These are phyloP conservation scores for Ceratobasidium sp. DNA, from an alignment of 1,284 basidiomycete genomes.

Conservation along the genomic window DNA sequence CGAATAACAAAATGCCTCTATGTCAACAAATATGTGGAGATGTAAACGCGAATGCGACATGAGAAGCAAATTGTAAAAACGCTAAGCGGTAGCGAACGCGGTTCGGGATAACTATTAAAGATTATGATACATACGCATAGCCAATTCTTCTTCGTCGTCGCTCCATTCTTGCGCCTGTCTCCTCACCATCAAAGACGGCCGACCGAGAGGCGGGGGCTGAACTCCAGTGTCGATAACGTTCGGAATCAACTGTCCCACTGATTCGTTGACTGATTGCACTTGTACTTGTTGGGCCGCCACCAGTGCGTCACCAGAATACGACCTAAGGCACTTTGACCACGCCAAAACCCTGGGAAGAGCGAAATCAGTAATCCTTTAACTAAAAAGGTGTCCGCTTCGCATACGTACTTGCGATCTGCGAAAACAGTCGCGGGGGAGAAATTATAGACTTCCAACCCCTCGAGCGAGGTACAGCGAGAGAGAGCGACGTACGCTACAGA, in stretches of 20 bases:
- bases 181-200: background rate
- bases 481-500: conserved; percentile 55
- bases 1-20: too few species aligned
- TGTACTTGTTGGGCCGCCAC: background rate
- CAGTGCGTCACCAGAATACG: background rate
- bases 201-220: background rate
- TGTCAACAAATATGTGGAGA: too few species aligned
- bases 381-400: background rate
- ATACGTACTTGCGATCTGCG: conserved; percentile 18
- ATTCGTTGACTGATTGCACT: too few species aligned
- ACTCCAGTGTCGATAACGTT: too few species aligned
- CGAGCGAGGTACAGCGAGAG: conserved; percentile 54
- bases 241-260: too few species aligned
- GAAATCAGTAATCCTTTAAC: background rate
- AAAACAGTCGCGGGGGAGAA: conserved; percentile 49
- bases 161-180: background rate
- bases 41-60: background rate
- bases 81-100: too few species aligned
- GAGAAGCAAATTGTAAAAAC: background rate
- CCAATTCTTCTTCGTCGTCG: conserved; percentile 12
- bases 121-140: conserved; percentile 22
- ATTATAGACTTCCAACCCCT: conserved; percentile 53
- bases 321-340: background rate
- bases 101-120: background rate
- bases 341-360: conserved; percentile 1